Evolutionary conservation across 140 eudicot genomes (phyloP).

Genomic region (Flaveria floridana): DNA sequence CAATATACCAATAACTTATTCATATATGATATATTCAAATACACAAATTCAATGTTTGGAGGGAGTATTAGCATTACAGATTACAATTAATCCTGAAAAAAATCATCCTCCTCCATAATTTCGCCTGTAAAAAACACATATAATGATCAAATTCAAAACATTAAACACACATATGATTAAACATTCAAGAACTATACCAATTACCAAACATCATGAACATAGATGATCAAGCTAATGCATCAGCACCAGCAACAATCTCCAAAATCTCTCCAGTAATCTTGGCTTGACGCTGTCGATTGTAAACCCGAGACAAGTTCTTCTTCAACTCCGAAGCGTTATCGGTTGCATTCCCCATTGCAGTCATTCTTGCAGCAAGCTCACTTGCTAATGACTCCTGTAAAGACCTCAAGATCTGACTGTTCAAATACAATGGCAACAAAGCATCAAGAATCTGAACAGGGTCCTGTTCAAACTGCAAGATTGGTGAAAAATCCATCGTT

Average conservation of each 20-base stretch:
- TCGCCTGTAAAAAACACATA: slow-evolving; percentile 29
- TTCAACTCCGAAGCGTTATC: slow-evolving; percentile 76
- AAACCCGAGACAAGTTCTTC: slow-evolving; percentile 55
- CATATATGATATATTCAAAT: slow-evolving; percentile 36
- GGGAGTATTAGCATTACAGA: slow-evolving; percentile 35
- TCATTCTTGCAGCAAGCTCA: slow-evolving; percentile 96
- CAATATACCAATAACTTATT: slow-evolving; percentile 19
- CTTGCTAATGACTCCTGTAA: slow-evolving; percentile 93
- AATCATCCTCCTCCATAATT: slow-evolving; percentile 21
- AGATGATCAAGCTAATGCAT: slow-evolving; percentile 45
- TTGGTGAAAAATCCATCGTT: slow-evolving; percentile 66
- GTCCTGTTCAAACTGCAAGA: slow-evolving; percentile 93
- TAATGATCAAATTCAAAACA: slow-evolving; percentile 27
- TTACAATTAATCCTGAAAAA: slow-evolving; percentile 28
- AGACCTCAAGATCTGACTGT: slow-evolving; percentile 91
- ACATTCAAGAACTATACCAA: slow-evolving; percentile 31
- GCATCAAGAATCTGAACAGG: slow-evolving; percentile 98
- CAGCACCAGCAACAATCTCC: slow-evolving; percentile 98
- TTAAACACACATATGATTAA: slow-evolving; percentile 15
- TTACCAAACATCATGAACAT: background rate
- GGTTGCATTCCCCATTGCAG: slow-evolving; percentile 82
- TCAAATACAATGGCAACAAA: slow-evolving; percentile 76
- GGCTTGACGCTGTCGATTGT: slow-evolving; percentile 87
- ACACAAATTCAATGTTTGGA: slow-evolving; percentile 35
- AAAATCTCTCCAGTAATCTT: slow-evolving; percentile 96